These are phyloP conservation scores for Coprinopsis marcescibilis DNA, from an alignment of 768 basidiomycete species.

Conservation along the genomic window DNA sequence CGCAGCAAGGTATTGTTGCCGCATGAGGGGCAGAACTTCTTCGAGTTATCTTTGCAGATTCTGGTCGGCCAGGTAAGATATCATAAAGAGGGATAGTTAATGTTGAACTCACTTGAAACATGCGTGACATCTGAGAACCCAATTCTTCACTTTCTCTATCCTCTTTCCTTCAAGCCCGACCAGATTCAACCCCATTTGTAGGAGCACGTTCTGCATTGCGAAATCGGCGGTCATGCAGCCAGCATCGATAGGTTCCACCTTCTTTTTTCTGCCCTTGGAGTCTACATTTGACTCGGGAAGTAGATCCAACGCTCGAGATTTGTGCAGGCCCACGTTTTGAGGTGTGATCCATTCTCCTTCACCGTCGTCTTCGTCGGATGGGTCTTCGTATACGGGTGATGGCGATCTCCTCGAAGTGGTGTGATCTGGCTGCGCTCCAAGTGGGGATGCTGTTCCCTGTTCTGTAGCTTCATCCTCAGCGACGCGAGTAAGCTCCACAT, in stretches of 20 bases:
- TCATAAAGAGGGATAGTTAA: neutral
- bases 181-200: conserved; percentile 90
- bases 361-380: conserved; percentile 72
- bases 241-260: conserved; percentile 43
- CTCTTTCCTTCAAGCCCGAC: conserved; percentile 87
- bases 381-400: conserved; percentile 62
- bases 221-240: conserved; percentile 99
- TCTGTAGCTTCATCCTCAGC: conserved; percentile 8
- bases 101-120: conserved; percentile 89
- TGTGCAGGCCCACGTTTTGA: conserved; percentile 75
- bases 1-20: conserved; percentile 89
- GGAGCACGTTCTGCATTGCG: conserved; percentile 95
- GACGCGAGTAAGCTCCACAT: conserved; percentile 12
- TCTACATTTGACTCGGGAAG: conserved; percentile 51
- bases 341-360: conserved; percentile 98
- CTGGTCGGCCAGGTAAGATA: conserved; percentile 33
- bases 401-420: conserved; percentile 15
- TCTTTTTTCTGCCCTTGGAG: conserved; percentile 30
- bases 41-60: conserved; percentile 90
- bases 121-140: conserved; percentile 95
- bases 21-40: conserved; percentile 97
- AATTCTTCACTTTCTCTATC: conserved; percentile 88
- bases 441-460: neutral
- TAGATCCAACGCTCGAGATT: conserved; percentile 80
- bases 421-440: neutral